These are phyloP conservation scores for Juglanconis oblonga DNA, from an alignment of 2,329 filamentous ascomycete species.

Conservation along the genomic window DNA sequence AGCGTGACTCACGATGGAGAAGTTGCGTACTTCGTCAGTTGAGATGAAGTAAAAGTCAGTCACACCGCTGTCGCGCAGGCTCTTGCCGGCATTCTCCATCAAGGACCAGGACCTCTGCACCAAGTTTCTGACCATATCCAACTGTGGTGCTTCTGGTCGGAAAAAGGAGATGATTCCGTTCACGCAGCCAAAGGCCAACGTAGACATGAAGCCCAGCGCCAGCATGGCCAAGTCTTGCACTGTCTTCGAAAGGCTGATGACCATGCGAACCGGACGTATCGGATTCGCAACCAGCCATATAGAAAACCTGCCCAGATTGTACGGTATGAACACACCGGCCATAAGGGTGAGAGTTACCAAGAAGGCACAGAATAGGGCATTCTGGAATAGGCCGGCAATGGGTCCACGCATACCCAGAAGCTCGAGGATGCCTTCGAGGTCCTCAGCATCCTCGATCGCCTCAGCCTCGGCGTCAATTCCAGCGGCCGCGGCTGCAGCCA, in stretches of 20 bases:
- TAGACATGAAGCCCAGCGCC: conserved; percentile 53
- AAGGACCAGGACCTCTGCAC: conserved; percentile 37
- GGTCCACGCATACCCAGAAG: conserved; percentile 95
- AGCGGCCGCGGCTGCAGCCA: conserved; percentile 63
- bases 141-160: conserved; percentile 18
- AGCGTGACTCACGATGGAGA: conserved; percentile 73
- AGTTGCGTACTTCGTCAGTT: conserved; percentile 66
- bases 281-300: conserved; percentile 80
- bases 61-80: conserved; percentile 49
- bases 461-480: conserved; percentile 73
- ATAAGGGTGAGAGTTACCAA: conserved; percentile 85
- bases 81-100: conserved; percentile 39
- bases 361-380: conserved; percentile 89
- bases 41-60: conserved; percentile 50
- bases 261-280: conserved; percentile 67
- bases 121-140: conserved; percentile 9
- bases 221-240: conserved; percentile 74
- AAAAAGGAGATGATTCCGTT: conserved; percentile 38
- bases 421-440: conserved; percentile 94
- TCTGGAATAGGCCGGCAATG: conserved; percentile 84
- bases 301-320: conserved; percentile 83
- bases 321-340: conserved; percentile 83
- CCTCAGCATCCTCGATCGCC: conserved; percentile 81
- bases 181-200: conserved; percentile 30
- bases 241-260: conserved; percentile 74